Conservation (phyloP, 2,329 filamentous ascomycete genomes). For the Fusarium beomiforme region DNA sequence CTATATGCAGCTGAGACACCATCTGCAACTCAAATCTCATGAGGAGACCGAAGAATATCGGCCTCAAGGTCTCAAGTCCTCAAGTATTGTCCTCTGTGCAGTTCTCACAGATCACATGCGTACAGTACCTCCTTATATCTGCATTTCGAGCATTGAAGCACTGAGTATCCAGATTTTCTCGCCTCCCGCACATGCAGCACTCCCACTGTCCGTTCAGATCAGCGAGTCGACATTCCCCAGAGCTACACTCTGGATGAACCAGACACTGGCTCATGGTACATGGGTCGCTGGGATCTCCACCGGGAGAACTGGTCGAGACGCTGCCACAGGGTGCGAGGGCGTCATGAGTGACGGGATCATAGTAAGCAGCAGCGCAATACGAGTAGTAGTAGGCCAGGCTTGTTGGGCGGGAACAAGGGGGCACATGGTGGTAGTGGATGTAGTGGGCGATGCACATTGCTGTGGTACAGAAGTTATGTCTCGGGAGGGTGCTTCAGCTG, state of each 20-base stretch:
- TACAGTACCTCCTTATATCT: conserved; percentile 60
- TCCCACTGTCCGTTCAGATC: conserved; percentile 60
- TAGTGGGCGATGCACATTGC: conserved; percentile 63
- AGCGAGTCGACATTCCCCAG: conserved; percentile 59
- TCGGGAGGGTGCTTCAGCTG: conserved; percentile 38
- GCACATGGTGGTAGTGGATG: conserved; percentile 61
- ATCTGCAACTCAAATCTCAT: conserved; percentile 7
- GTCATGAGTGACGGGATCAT: conserved; percentile 43
- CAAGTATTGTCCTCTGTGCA: conserved; percentile 47
- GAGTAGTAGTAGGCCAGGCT: conserved; percentile 55
- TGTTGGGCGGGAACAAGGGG: conserved; percentile 54
- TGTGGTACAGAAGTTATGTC: conserved; percentile 38
- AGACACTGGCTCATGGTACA: conserved; percentile 59
- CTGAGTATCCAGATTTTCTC: conserved; percentile 56
- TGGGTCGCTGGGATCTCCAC: conserved; percentile 53
- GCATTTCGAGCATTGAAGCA: conserved; percentile 58
- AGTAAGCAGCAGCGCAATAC: conserved; percentile 53
- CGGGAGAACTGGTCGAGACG: conserved; percentile 22
- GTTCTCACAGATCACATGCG: conserved; percentile 58
- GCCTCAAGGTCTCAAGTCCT: background rate
- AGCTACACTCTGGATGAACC: conserved; percentile 56
- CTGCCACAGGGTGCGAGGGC: conserved; percentile 36
- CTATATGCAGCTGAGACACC: conserved; percentile 20
- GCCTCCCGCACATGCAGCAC: conserved; percentile 60
- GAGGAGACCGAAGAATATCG: conserved; percentile 20